These are phyloP conservation scores for Adansonia rubrostipa DNA, from an alignment of 441 rosid genomes.

Conservation along the genomic window DNA sequence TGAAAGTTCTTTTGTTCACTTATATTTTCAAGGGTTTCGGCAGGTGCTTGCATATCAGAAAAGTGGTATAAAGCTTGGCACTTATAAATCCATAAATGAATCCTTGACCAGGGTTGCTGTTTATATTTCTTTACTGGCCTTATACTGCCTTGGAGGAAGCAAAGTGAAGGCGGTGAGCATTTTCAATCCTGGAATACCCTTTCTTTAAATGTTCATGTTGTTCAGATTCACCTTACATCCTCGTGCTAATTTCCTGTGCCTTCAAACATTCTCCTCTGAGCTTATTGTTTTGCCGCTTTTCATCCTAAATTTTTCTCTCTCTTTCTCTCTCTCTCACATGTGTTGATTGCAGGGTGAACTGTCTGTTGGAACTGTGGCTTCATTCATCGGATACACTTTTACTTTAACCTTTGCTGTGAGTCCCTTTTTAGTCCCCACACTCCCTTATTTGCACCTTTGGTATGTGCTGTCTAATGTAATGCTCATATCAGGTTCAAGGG, in stretches of 20 bases:
- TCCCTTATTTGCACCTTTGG: slow-evolving; percentile 22
- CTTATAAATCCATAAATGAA: slow-evolving; percentile 84
- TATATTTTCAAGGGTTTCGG: slow-evolving; percentile 31
- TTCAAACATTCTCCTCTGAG: neutral
- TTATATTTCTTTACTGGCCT: slow-evolving; percentile 80
- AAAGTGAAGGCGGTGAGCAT: slow-evolving; percentile 91
- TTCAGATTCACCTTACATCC: neutral
- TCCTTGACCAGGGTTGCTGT: slow-evolving; percentile 91
- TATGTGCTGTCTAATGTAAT: slow-evolving; percentile 23
- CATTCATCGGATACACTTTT: slow-evolving; percentile 94
- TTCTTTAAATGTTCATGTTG: slow-evolving; percentile 14
- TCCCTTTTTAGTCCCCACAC: slow-evolving; percentile 33
- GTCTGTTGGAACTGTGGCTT: slow-evolving; percentile 87
- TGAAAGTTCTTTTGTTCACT: slow-evolving; percentile 1
- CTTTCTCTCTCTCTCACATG: neutral
- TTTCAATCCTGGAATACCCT: slow-evolving; percentile 32
- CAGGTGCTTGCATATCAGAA: slow-evolving; percentile 85
- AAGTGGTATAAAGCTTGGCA: slow-evolving; percentile 92
- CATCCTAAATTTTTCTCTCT: neutral
- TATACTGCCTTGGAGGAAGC: slow-evolving; percentile 91
- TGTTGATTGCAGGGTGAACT: slow-evolving; percentile 73
- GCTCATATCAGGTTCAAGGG: slow-evolving; percentile 80
- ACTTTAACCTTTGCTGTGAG: slow-evolving; percentile 92
- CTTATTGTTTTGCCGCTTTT: neutral
- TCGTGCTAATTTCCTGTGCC: neutral